phyloP scores from a whole-genome alignment of 1,284 basidiomycete genomes.

The Bjerkandera adusta region DNA sequence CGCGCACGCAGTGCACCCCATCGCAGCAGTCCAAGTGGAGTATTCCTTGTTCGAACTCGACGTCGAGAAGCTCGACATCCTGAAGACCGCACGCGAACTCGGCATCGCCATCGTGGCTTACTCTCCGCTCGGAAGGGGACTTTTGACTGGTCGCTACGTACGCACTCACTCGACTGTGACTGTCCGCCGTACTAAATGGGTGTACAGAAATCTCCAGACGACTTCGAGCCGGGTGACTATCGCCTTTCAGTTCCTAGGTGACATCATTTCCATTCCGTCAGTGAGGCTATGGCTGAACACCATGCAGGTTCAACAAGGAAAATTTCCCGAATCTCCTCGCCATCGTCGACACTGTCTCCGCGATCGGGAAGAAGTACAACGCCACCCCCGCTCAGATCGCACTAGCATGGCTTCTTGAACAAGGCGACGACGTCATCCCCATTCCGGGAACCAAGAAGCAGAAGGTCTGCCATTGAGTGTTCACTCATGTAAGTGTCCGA shows the following conservation, averaged over 20 bases:
- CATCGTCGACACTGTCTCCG: conserved; percentile 33
- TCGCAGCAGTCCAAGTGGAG: conserved; percentile 4
- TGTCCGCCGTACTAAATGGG: neutral
- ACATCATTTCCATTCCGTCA: no score
- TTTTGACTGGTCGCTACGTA: conserved; percentile 47
- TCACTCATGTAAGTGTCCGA: no score
- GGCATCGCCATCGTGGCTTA: conserved; percentile 58
- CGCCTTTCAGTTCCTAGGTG: conserved; percentile 36
- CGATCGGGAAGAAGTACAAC: conserved; percentile 27
- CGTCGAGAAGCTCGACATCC: conserved; percentile 48
- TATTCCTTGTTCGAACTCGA: conserved; percentile 28
- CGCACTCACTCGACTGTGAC: neutral
- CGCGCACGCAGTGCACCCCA: conserved; percentile 34
- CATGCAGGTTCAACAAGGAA: conserved; percentile 33
- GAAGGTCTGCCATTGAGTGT: conserved; percentile 16
- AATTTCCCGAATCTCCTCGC: conserved; percentile 40
- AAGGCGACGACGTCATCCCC: conserved; percentile 32
- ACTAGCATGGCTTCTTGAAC: conserved; percentile 39
- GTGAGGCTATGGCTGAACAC: conserved; percentile 31
- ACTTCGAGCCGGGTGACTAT: conserved; percentile 51
- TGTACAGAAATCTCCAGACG: conserved; percentile 42
- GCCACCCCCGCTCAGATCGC: conserved; percentile 37
- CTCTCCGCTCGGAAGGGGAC: conserved; percentile 58
- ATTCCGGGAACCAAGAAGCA: conserved; percentile 30
- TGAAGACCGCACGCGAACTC: conserved; percentile 50